These are phyloP conservation scores for Bryoglossum gracile DNA, from an alignment of 495 filamentous ascomycete species.

Conservation along the genomic window DNA sequence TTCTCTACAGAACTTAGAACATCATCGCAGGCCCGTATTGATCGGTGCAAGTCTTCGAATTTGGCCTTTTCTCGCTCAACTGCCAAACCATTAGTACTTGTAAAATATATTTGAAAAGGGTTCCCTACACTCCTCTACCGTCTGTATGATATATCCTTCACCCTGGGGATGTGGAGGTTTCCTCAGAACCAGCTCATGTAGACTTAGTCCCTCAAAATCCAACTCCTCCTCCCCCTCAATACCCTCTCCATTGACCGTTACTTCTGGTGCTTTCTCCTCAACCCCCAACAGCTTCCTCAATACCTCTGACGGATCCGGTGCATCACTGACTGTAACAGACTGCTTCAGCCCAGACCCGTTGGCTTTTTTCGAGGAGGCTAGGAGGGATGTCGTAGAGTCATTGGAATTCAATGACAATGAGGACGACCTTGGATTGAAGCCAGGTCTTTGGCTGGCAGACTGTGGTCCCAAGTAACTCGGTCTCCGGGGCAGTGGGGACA, in stretches of 20 bases:
- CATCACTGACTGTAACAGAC: constrained; percentile 43
- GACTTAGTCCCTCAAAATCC: constrained; percentile 67
- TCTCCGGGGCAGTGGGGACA: constrained; percentile 63
- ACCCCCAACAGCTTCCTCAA: constrained; percentile 61
- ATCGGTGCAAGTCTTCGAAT: constrained; percentile 85
- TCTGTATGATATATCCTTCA: constrained; percentile 51
- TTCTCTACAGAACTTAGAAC: constrained; percentile 88
- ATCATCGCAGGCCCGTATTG: constrained; percentile 85
- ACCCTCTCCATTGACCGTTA: constrained; percentile 8
- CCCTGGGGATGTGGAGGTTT: constrained; percentile 30
- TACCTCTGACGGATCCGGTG: constrained; percentile 65
- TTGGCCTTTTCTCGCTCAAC: constrained; percentile 80
- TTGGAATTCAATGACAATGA: constrained; percentile 58
- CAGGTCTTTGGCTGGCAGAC: constrained; percentile 49
- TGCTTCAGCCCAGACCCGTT: constrained; percentile 63
- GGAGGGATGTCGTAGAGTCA: constrained; percentile 67
- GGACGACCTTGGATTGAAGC: constrained; percentile 51
- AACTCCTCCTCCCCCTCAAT: constrained; percentile 43
- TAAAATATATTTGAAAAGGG: constrained; percentile 4
- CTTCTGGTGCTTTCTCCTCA: constrained; percentile 17
- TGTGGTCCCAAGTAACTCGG: constrained; percentile 50
- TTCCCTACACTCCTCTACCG: constrained; percentile 65
- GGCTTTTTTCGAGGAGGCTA: constrained; percentile 48
- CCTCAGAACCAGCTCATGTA: constrained; percentile 60
- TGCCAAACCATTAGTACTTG: constrained; percentile 25